A percentile compares a stretch with the other conserved stretches of the same genome.
These are phyloP conservation scores for Coemansia sp. DNA, from an alignment of 192 early-diverging fungal genomes.

Conservation along the genomic window DNA sequence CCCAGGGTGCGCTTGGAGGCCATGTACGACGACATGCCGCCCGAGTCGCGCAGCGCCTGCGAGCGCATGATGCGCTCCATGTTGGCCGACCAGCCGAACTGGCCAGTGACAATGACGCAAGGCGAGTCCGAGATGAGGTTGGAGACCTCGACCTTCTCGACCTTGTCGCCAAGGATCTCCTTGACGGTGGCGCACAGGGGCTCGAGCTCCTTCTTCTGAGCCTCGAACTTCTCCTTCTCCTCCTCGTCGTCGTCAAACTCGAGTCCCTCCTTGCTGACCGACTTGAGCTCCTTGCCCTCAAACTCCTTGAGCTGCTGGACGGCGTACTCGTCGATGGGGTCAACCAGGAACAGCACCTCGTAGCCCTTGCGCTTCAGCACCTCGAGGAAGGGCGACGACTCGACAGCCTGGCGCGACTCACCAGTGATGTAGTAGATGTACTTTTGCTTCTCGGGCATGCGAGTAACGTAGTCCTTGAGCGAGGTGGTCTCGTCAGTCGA, in stretches of 20 bases:
- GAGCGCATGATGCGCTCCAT: slow-evolving; percentile 99
- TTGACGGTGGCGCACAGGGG: slow-evolving; percentile 91
- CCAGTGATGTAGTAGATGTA: slow-evolving; percentile 99
- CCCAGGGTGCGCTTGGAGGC: slow-evolving; percentile 99
- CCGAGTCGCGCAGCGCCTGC: slow-evolving; percentile 97
- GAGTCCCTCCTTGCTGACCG: slow-evolving; percentile 98
- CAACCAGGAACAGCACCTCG: slow-evolving; percentile 98
- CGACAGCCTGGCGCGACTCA: slow-evolving; percentile 88
- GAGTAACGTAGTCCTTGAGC: slow-evolving; percentile 99
- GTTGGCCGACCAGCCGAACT: slow-evolving; percentile 99
- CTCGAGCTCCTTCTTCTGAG: slow-evolving; percentile 89
- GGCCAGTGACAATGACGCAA: slow-evolving; percentile 97
- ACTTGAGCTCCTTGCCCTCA: slow-evolving; percentile 98
- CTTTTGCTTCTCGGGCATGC: slow-evolving; percentile 99
- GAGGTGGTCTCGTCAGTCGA: slow-evolving; percentile 97
- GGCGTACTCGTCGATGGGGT: slow-evolving; percentile 99
- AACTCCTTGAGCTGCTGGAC: slow-evolving; percentile 99
- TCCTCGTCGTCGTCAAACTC: slow-evolving; percentile 99
- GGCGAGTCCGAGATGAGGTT: slow-evolving; percentile 97
- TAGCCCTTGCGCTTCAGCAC: slow-evolving; percentile 98
- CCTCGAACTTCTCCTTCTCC: slow-evolving; percentile 93
- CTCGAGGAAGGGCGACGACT: slow-evolving; percentile 98
- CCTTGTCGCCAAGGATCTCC: slow-evolving; percentile 98
- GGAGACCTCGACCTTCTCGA: slow-evolving; percentile 91
- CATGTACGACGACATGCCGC: slow-evolving; percentile 99